Evolutionary conservation across 768 basidiomycete genomes (phyloP).

Genomic region (Boletus speciosus): DNA sequence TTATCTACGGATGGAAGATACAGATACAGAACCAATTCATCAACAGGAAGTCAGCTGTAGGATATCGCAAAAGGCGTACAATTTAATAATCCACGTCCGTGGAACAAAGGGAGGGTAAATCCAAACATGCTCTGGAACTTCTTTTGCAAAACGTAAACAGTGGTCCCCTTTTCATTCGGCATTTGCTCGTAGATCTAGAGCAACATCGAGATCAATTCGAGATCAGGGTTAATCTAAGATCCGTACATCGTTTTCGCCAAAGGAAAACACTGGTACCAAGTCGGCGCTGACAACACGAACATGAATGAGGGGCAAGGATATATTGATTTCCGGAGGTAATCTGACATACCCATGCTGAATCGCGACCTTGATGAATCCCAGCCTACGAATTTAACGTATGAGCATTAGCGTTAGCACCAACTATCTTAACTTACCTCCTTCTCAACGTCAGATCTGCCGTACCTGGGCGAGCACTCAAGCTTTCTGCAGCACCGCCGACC

Average conservation of each 20-base stretch:
- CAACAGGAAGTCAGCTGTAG: not conserved
- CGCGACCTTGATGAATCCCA: constrained; percentile 94
- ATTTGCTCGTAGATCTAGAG: constrained; percentile 92
- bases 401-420: not conserved
- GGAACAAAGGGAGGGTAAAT: constrained; percentile 96
- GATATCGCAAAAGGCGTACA: constrained; percentile 53
- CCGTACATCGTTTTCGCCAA: constrained; percentile 95
- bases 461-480: constrained; percentile 91
- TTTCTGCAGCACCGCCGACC: constrained; percentile 94
- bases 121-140: constrained; percentile 91
- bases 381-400: constrained; percentile 36
- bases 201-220: not conserved
- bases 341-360: constrained; percentile 75
- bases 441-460: constrained; percentile 86
- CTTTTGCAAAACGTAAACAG: constrained; percentile 81
- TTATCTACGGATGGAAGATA: constrained; percentile 57
- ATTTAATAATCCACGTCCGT: constrained; percentile 91
- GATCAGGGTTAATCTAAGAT: constrained; percentile 6
- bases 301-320: constrained; percentile 1
- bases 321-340: not conserved
- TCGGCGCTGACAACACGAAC: constrained; percentile 60
- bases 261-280: constrained; percentile 95
- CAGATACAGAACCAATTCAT: not conserved
- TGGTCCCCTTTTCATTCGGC: constrained; percentile 92
- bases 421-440: constrained; percentile 45